Percentiles rank a stretch among this genome's conserved stretches.
Evolutionary conservation across 176 grass and related monocot genomes (phyloP).

Genomic region (Zea mays): DNA sequence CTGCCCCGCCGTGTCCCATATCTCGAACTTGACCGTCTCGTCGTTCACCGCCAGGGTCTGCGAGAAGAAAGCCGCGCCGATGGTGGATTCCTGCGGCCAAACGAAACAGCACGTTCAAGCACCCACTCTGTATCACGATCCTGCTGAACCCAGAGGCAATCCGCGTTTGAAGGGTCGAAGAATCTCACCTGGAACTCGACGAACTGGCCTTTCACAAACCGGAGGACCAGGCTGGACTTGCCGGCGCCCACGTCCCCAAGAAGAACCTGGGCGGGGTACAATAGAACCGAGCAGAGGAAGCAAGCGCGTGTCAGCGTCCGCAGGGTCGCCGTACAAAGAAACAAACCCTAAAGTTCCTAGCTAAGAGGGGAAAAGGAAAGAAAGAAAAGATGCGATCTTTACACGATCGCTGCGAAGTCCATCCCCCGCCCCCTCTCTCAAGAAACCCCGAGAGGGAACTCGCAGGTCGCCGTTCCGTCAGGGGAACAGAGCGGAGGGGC

Average conservation of each 20-base stretch:
- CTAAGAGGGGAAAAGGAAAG: background rate
- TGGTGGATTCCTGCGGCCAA: conserved; percentile 72
- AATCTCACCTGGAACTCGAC: conserved; percentile 88
- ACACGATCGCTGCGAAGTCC: background rate
- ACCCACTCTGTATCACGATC: background rate
- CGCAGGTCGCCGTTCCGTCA: background rate
- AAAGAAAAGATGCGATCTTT: background rate
- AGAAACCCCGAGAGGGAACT: background rate
- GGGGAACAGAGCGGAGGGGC: background rate
- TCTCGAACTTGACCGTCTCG: conserved; percentile 87
- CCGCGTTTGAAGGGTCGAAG: background rate
- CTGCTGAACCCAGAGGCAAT: background rate
- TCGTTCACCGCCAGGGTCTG: conserved; percentile 79
- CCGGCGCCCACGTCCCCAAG: conserved; percentile 88
- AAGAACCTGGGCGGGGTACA: conserved; percentile 59
- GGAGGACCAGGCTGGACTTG: conserved; percentile 89
- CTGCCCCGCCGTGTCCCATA: conserved; percentile 96
- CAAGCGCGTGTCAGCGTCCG: background rate
- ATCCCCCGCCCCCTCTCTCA: background rate
- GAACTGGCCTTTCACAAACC: conserved; percentile 98
- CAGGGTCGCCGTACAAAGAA: background rate
- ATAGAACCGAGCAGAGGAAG: conserved; percentile 3
- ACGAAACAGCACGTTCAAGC: background rate
- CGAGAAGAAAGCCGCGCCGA: conserved; percentile 91
- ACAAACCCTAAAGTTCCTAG: background rate